These are phyloP conservation scores for Nicotiana undulata DNA, from an alignment of 257 asterid species.

Conservation along the genomic window DNA sequence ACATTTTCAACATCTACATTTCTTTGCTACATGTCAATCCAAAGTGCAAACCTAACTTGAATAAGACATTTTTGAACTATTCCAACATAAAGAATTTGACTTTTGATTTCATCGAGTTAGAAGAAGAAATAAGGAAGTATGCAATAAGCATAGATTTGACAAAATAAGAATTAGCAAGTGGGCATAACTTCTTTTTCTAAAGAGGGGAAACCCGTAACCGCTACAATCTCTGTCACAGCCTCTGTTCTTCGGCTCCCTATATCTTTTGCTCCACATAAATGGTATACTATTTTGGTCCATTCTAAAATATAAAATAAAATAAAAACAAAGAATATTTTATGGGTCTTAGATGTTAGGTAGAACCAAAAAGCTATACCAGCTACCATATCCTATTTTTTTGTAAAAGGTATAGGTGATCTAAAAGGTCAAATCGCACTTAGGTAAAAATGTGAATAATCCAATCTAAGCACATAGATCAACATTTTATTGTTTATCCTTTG, in stretches of 20 bases:
- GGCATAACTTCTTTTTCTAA: too few relatives aligned
- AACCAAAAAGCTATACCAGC: not conserved
- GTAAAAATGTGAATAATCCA: not conserved
- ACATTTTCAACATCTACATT: not conserved
- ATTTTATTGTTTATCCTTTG: not conserved
- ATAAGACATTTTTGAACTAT: not conserved
- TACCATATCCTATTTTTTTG: not conserved
- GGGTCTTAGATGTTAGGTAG: constrained; percentile 3
- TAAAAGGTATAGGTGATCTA: not conserved
- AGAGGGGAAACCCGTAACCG: too few relatives aligned
- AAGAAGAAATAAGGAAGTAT: not conserved
- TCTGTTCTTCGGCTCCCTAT: too few relatives aligned
- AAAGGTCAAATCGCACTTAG: not conserved
- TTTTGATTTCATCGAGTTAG: not conserved
- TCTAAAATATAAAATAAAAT: not conserved
- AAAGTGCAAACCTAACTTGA: not conserved
- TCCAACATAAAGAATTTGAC: not conserved
- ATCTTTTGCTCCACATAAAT: not conserved
- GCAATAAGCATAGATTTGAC: not conserved
- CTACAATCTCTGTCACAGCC: too few relatives aligned
- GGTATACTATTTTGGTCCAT: not conserved
- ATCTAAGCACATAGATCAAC: constrained; percentile 5
- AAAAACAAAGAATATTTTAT: not conserved
- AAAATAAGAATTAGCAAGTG: not conserved
- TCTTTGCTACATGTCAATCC: not conserved